Evolutionary conservation across 2,329 filamentous ascomycete species (phyloP).

Genomic region (Rosellinia necatrix): DNA sequence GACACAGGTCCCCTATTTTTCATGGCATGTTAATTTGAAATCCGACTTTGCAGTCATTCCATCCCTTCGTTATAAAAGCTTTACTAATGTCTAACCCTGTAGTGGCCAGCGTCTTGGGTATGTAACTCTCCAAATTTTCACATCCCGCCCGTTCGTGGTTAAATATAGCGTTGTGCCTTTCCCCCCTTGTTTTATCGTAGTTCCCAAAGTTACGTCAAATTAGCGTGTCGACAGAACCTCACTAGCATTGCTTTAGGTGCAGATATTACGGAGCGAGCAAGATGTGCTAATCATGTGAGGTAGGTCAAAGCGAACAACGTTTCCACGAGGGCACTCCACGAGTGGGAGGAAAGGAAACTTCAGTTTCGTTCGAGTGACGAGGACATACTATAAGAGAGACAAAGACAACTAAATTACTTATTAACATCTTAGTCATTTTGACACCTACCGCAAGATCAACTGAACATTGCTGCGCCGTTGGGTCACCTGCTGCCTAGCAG

Average conservation of each 20-base stretch:
- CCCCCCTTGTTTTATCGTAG: no score
- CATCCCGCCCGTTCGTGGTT: background rate
- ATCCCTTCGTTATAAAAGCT: background rate
- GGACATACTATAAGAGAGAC: no score
- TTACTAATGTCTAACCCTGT: background rate
- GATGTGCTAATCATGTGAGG: background rate
- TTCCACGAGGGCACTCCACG: conserved; percentile 11
- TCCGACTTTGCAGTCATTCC: background rate
- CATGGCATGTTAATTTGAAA: background rate
- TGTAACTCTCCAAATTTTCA: conserved; percentile 1
- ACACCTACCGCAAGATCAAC: no score
- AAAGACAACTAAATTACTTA: no score
- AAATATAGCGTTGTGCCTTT: background rate
- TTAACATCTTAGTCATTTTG: no score
- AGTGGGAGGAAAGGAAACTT: conserved; percentile 19
- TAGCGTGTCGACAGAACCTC: background rate
- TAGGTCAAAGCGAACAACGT: conserved; percentile 23
- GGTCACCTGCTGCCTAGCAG: no score
- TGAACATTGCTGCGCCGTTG: no score
- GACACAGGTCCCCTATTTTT: no score
- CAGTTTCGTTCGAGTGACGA: no score
- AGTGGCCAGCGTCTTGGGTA: conserved; percentile 38
- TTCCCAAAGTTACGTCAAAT: background rate
- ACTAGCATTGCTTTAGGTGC: background rate
- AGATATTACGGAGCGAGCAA: background rate